Percentiles rank a stretch among this genome's conserved stretches.
These are phyloP conservation scores for Pisolithus tinctorius DNA, from an alignment of 768 basidiomycete genomes.

Conservation along the genomic window DNA sequence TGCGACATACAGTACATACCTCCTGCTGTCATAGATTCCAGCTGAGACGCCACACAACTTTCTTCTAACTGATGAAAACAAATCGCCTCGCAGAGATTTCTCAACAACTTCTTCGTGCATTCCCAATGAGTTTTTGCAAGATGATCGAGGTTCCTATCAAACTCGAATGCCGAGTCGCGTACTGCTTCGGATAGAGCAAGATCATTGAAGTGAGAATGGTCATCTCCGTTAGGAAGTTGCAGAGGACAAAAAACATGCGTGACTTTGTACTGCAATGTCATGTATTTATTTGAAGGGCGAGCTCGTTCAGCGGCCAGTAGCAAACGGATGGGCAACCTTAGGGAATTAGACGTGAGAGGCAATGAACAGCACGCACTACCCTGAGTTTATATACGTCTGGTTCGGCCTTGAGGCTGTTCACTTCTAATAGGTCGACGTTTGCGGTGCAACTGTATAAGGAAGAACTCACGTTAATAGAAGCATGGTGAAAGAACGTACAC, in stretches of 20 bases:
- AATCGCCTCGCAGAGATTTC: conserved; percentile 5
- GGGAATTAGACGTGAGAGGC: too few species aligned
- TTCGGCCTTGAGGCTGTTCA: too few species aligned
- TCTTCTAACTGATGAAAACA: not conserved
- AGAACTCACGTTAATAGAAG: too few species aligned
- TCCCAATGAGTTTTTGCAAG: conserved; percentile 19
- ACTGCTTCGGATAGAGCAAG: conserved; percentile 19
- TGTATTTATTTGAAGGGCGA: not conserved
- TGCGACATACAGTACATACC: conserved; percentile 9
- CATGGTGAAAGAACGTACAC: too few species aligned
- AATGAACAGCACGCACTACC: too few species aligned
- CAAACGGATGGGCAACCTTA: not conserved
- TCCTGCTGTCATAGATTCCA: conserved; percentile 17
- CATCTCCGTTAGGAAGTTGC: conserved; percentile 29
- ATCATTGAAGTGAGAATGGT: conserved; percentile 18
- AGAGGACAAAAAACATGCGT: conserved; percentile 38
- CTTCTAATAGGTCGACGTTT: too few species aligned
- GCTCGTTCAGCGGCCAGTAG: not conserved
- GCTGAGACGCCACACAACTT: conserved; percentile 7
- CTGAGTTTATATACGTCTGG: too few species aligned
- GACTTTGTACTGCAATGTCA: conserved; percentile 21
- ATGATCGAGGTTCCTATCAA: conserved; percentile 3
- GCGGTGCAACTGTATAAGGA: too few species aligned
- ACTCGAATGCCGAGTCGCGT: conserved; percentile 14
- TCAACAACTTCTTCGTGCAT: conserved; percentile 21